phyloP scores from a whole-genome alignment of 352 stramenopile species.

The Lagenidium sp. region DNA sequence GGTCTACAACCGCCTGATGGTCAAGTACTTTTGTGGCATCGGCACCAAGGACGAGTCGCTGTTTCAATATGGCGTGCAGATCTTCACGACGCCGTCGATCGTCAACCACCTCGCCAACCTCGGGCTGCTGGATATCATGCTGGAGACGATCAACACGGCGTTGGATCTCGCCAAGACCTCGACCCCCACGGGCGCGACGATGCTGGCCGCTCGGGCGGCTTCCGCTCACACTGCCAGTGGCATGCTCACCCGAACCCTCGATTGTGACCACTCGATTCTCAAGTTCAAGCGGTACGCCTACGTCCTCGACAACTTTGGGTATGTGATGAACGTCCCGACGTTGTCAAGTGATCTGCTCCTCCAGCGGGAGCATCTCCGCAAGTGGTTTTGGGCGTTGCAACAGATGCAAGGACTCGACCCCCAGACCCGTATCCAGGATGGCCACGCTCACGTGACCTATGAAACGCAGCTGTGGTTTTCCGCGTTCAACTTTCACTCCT shows the following conservation, averaged over 20 bases:
- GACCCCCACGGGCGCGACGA: constrained; percentile 17
- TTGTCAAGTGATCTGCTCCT: constrained; percentile 57
- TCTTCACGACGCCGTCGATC: constrained; percentile 90
- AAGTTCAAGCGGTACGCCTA: constrained; percentile 91
- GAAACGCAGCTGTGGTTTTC: constrained; percentile 92
- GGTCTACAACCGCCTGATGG: constrained; percentile 80
- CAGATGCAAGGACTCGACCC: constrained; percentile 77
- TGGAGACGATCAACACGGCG: constrained; percentile 70
- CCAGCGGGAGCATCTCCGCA: constrained; percentile 38
- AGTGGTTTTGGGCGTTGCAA: constrained; percentile 62
- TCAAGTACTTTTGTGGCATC: constrained; percentile 86
- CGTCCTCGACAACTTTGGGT: constrained; percentile 91
- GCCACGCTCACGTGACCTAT: constrained; percentile 90
- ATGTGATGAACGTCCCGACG: constrained; percentile 90
- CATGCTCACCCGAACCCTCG: constrained; percentile 41
- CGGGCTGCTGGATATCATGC: constrained; percentile 61
- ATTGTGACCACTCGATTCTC: constrained; percentile 87
- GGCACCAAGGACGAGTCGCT: constrained; percentile 86
- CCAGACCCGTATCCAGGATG: constrained; percentile 64
- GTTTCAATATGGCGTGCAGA: constrained; percentile 90
- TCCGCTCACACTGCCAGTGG: constrained; percentile 12
- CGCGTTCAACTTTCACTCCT: constrained; percentile 88
- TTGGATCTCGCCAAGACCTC: constrained; percentile 58
- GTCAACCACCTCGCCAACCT: constrained; percentile 51
- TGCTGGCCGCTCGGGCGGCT: constrained; percentile 11